Percentiles rank a stretch among this genome's conserved stretches.
phyloP scores from a whole-genome alignment of 2,329 filamentous ascomycete species.

The Curvularia sp. region DNA sequence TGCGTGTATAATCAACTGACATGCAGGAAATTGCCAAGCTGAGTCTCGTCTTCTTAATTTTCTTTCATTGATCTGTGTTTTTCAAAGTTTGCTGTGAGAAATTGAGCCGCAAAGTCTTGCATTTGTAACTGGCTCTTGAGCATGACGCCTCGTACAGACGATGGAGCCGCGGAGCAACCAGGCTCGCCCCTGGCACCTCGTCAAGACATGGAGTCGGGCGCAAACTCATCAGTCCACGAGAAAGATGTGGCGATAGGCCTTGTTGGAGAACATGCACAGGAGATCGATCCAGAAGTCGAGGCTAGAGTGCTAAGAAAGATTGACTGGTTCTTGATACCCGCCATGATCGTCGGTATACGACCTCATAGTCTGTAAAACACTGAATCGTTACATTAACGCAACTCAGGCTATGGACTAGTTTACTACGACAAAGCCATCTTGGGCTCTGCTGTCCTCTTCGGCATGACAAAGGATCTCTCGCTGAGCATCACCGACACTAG shows the following conservation, averaged over 20 bases:
- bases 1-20: slow-evolving; percentile 20
- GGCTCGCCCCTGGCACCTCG: slow-evolving; percentile 18
- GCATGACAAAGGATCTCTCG: slow-evolving; percentile 73
- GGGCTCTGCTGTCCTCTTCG: slow-evolving; percentile 74
- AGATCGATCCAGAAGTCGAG: slow-evolving; percentile 63
- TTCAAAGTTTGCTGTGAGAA: background rate
- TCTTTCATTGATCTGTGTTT: background rate
- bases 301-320: slow-evolving; percentile 69
- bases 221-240: slow-evolving; percentile 40
- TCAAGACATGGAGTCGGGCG: slow-evolving; percentile 24
- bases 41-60: background rate
- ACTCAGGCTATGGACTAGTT: slow-evolving; percentile 67
- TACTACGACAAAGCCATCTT: slow-evolving; percentile 80
- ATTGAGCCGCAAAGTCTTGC: background rate
- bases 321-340: slow-evolving; percentile 70
- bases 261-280: slow-evolving; percentile 63
- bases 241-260: slow-evolving; percentile 66
- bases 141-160: slow-evolving; percentile 13
- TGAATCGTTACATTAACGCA: background rate
- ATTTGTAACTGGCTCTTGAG: background rate
- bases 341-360: slow-evolving; percentile 59
- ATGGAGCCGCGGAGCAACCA: slow-evolving; percentile 21
- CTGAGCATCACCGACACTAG: slow-evolving; percentile 63
- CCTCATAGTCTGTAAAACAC: background rate
- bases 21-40: slow-evolving; percentile 3